A percentile compares a stretch with the other conserved stretches of the same genome.
Evolutionary conservation across 768 basidiomycete genomes (phyloP).

Genomic region (Punctularia strigosozonata): DNA sequence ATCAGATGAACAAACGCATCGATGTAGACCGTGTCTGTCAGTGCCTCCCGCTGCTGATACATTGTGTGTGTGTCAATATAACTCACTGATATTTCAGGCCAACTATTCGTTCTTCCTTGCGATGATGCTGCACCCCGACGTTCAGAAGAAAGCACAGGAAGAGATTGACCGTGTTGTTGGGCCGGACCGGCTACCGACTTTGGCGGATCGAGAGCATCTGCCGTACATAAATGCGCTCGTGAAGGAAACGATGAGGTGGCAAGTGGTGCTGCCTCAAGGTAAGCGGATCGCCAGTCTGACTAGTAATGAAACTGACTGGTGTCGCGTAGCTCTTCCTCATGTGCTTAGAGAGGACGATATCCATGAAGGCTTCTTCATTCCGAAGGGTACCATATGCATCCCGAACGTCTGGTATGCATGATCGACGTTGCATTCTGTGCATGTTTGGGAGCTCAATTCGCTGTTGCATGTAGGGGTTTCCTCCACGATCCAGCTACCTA

Average conservation of each 20-base stretch:
- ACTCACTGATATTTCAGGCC: slow-evolving; percentile 5
- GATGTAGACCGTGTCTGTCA: neutral
- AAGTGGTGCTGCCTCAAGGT: too few species aligned
- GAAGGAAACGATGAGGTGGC: slow-evolving; percentile 11
- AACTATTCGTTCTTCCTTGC: slow-evolving; percentile 6
- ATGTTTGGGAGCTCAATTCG: too few species aligned
- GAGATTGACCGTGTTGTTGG: slow-evolving; percentile 12
- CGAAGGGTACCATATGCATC: too few species aligned
- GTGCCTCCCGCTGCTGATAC: too few species aligned
- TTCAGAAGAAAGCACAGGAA: slow-evolving; percentile 7
- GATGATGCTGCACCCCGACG: slow-evolving; percentile 10
- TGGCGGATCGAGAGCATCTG: slow-evolving; percentile 7
- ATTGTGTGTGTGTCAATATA: too few species aligned
- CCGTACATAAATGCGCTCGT: slow-evolving; percentile 9
- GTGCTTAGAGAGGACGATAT: slow-evolving; percentile 1
- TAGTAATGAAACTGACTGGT: too few species aligned
- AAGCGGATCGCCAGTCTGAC: too few species aligned
- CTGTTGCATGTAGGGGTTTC: slow-evolving; percentile 2
- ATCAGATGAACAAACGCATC: neutral
- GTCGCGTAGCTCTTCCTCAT: slow-evolving; percentile 4
- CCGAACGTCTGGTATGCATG: too few species aligned
- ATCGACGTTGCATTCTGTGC: too few species aligned
- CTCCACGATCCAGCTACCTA: slow-evolving; percentile 10
- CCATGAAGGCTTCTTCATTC: slow-evolving; percentile 3
- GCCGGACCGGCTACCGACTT: slow-evolving; percentile 5